Evolutionary conservation across 768 basidiomycete species (phyloP), one percentile per base, ranked within the genome.

Genomic region (Lepiota brunneoincarnata): DNA sequence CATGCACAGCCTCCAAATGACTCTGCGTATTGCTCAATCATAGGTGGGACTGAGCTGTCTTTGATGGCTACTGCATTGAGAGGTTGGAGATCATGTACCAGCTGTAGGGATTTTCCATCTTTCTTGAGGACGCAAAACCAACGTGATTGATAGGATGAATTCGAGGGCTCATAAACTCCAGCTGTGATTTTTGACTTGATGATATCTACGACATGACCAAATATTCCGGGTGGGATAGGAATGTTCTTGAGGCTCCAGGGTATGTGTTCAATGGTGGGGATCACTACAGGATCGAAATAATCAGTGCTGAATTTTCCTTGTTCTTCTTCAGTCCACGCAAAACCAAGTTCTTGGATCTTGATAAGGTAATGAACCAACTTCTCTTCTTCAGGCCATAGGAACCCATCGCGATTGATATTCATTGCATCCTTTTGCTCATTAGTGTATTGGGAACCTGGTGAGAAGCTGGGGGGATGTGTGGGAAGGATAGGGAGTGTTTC

Each of bases 161-260:
- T 49, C 9, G 46, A 48, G 17, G 54, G 54, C 36, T 55, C 54
- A 21, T 49, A 55, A 1, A 55, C 45, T 2, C 54, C 54, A 3
- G 54, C 12, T 4, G 3, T 5, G 11, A 52, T 48, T 21, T 71
- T 72, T 4, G 56, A 44, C 31, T 62, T 61, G 12, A 72, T 54
- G 4, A 67, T 17, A 0, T 62, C 35, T 6, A 64, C 51, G 4
- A 70, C 63, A n/a, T 67, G 38, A 1, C 64, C 54, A 6, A 43
- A 54, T 1, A 69, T 60, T 10, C 69, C 70, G 0, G 57, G 66
- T 0, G 70, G 68, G 10, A 72, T 71, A 1, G 66, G 71, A 6
- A 68, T 60, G 40, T 66, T 68, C 17, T 53, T 49, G 2, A 59
- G 31, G 0, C 52, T 57, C 67, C 69, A 72, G 1, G 71, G 71